phyloP scores from a whole-genome alignment of 2,329 filamentous ascomycete genomes.

The Xylariaceae sp. region DNA sequence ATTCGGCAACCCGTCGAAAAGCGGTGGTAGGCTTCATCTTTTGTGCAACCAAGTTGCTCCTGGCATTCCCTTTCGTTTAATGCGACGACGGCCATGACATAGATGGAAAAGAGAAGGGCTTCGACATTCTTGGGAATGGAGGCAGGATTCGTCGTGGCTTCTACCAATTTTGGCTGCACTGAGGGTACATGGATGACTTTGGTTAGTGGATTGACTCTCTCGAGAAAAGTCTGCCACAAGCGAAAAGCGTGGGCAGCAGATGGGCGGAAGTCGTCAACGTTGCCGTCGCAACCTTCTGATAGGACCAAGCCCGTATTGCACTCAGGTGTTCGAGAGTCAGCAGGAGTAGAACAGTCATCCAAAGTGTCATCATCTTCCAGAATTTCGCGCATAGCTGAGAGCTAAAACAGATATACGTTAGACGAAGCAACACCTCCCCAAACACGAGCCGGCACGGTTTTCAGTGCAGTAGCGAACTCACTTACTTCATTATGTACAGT shows the following conservation, averaged over 20 bases:
- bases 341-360: conserved; percentile 49
- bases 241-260: conserved; percentile 69
- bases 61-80: conserved; percentile 61
- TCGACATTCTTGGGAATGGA: conserved; percentile 64
- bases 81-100: conserved; percentile 64
- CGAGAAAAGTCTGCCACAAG: conserved; percentile 76
- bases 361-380: conserved; percentile 59
- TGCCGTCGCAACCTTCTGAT: conserved; percentile 47
- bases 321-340: conserved; percentile 56
- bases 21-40: conserved; percentile 55
- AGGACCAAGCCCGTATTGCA: conserved; percentile 59
- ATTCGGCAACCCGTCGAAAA: conserved; percentile 59
- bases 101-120: conserved; percentile 69
- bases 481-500: conserved; percentile 63
- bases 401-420: conserved; percentile 42
- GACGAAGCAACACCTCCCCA: not conserved
- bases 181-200: conserved; percentile 71
- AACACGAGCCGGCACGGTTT: not conserved
- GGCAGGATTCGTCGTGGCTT: conserved; percentile 63
- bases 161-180: conserved; percentile 67
- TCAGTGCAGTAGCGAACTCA: conserved; percentile 15
- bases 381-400: conserved; percentile 65
- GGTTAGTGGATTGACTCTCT: conserved; percentile 70
- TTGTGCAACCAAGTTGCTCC: conserved; percentile 56
- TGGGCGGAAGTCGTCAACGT: conserved; percentile 63